Percentiles rank a stretch among this genome's conserved stretches.
phyloP scores from a whole-genome alignment of 108 stramenopile genomes.

The Nitzschia putrida region DNA sequence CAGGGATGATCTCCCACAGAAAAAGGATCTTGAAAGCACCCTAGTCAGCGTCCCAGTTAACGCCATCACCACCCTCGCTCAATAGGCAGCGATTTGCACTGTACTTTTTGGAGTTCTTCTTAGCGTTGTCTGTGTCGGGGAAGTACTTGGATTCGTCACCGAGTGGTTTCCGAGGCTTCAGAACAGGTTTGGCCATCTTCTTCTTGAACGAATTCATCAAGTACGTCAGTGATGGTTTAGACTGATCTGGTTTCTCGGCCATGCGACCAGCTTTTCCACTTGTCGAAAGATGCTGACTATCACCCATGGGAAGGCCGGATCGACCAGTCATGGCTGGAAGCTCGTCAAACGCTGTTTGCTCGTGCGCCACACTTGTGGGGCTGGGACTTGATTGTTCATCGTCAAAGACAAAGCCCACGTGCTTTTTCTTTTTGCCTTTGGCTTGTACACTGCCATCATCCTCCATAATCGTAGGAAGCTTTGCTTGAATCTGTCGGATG shows the following conservation, averaged over 20 bases:
- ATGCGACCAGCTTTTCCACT: conserved; percentile 4
- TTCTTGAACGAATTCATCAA: conserved; percentile 19
- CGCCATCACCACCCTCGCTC: conserved; percentile 16
- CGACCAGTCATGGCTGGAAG: conserved; percentile 4
- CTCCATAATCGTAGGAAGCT: conserved; percentile 18
- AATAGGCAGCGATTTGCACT: conserved; percentile 21
- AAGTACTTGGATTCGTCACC: conserved; percentile 32
- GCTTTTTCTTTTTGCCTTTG: conserved; percentile 10
- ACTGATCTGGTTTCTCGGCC: conserved; percentile 5
- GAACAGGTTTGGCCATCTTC: neutral
- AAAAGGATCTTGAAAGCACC: too few relatives aligned
- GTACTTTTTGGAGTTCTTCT: conserved; percentile 11
- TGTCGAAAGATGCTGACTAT: neutral
- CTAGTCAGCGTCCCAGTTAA: conserved; percentile 19
- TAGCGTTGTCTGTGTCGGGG: conserved; percentile 9
- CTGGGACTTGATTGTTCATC: conserved; percentile 21
- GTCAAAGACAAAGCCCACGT: conserved; percentile 8
- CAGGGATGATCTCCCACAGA: too few relatives aligned
- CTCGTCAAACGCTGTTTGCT: conserved; percentile 15
- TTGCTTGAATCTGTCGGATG: conserved; percentile 18
- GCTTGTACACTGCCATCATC: neutral
- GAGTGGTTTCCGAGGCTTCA: conserved; percentile 6
- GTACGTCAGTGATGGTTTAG: conserved; percentile 19
- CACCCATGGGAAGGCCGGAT: neutral
- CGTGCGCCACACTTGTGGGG: conserved; percentile 14